These are phyloP conservation scores for Otatea glauca DNA, from an alignment of 176 grass and related monocot species.

Conservation along the genomic window DNA sequence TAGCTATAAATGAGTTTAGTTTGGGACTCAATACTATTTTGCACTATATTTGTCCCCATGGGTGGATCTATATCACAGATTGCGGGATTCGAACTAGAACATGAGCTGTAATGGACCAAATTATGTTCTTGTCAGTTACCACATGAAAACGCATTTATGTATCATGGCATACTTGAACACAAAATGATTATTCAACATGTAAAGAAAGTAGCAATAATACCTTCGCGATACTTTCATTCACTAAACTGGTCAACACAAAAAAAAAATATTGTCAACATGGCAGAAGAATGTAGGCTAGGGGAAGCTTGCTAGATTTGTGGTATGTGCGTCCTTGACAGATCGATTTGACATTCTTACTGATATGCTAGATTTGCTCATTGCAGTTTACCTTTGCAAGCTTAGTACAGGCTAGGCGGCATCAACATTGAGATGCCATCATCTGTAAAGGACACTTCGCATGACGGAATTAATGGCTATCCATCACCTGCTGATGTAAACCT, in stretches of 20 bases:
- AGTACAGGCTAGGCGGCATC: not conserved
- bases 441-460: conserved; percentile 5
- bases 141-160: not conserved
- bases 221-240: not conserved
- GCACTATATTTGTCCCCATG: not conserved
- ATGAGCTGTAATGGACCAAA: not conserved
- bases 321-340: not conserved
- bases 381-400: not conserved
- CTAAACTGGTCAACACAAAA: not conserved
- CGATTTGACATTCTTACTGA: not conserved
- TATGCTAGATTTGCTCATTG: not conserved
- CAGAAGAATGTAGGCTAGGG: not conserved
- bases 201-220: not conserved
- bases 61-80: not conserved
- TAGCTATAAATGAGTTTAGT: not conserved
- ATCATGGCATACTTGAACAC: not conserved
- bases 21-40: not conserved
- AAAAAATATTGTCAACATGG: not conserved
- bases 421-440: not conserved
- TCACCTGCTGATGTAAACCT: conserved; percentile 35
- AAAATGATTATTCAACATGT: not conserved
- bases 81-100: not conserved
- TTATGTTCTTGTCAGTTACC: not conserved
- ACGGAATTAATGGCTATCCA: conserved; percentile 31
- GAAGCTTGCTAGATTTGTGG: not conserved